Conservation (phyloP, 345 rosid species). For the Eutrema yunnanense region DNA sequence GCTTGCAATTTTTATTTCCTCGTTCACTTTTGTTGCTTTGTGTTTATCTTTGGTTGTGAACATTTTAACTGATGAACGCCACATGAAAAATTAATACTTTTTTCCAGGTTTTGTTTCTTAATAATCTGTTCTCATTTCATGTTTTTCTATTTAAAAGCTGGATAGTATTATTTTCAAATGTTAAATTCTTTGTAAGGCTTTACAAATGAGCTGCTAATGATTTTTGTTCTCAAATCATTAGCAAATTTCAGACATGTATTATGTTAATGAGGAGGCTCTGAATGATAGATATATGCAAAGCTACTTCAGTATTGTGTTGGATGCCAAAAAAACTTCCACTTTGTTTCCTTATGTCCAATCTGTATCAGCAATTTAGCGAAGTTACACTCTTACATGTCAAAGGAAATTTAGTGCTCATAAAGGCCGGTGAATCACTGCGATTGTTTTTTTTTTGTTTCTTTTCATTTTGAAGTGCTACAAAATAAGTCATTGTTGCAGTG, state of each 20-base stretch:
- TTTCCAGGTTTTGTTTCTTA: not conserved
- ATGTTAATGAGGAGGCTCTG: not conserved
- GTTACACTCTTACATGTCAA: not conserved
- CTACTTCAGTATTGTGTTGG: not conserved
- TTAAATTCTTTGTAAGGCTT: too few relatives aligned
- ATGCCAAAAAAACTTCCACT: not conserved
- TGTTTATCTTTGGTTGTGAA: not conserved
- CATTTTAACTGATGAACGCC: not conserved
- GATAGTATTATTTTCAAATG: not conserved
- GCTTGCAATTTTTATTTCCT: not conserved
- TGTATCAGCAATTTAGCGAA: not conserved
- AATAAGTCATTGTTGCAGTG: not conserved
- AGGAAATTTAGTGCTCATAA: not conserved
- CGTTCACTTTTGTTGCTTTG: not conserved
- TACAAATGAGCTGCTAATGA: too few relatives aligned
- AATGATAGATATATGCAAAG: not conserved
- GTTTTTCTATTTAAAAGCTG: not conserved
- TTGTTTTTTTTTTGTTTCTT: not conserved
- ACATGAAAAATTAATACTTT: too few relatives aligned
- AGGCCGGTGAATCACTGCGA: not conserved
- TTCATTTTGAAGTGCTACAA: not conserved
- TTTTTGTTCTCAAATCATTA: not conserved
- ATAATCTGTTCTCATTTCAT: not conserved
- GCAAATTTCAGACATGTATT: not conserved
- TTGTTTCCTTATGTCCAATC: not conserved